Evolutionary conservation across 371 early-diverging fungal species (phyloP), one percentile per base, ranked within the genome.

Genomic region (Actinomucor elegans): DNA sequence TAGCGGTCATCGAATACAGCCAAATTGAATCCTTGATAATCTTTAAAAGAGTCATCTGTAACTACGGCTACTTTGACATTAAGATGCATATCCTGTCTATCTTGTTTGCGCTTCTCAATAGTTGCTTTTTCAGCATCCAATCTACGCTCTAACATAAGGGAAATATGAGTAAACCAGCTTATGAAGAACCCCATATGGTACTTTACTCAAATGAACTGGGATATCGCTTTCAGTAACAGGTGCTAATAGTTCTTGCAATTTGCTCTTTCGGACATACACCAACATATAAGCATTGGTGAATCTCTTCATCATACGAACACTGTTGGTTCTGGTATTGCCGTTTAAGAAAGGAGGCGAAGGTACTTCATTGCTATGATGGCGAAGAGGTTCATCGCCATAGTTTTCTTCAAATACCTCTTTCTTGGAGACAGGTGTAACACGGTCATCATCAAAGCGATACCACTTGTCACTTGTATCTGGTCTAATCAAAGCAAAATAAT

Each of bases 361-460:
- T 24, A 45, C 4, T 23, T 46, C 12, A 50, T 43, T 36, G 12
- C 37, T 31, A 26, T 48, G 43, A 24, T 44, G 37, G 14, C 60
- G 48, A 24, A 42, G 40, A 45, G 62, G 59, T 48, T 93, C 94
- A 15, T 94, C 94, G 28, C 99, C 99, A 75, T 83, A 99, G 69
- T 95, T 95, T 32, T 96, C 97, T 48, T 97, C 95, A 62, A 96
- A 81, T 9, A 95, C 99, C 55, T 99, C 99, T 48, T 84, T 84
- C 36, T 84, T 67, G 0, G 88, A 76, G 1, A 86, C 94, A 31
- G 93, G 94, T 4, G 87, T 87, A 3, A 99, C 99, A 24, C 92
- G 84, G 59, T 96, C 97, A 71, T 99, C 99, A 68, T 99, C 99
- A 68, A 99, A 99, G 36, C 93, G 93, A 69, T 84, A 91, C 96